phyloP scores from a whole-genome alignment of 192 early-diverging fungal genomes.

The Backusella sp. region DNA sequence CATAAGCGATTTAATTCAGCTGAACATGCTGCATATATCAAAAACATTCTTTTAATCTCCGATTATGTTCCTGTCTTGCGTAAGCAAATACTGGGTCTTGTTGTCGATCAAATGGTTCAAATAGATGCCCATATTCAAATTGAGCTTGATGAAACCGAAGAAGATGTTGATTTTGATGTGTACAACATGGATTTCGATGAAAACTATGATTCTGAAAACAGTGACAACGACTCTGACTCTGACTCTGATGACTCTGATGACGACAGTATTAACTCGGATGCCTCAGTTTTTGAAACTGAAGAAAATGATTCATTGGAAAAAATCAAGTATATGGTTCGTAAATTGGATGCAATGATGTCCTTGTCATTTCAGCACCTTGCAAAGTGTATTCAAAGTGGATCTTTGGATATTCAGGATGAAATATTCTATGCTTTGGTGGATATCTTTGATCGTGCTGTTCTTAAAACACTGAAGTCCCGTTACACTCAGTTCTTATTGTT shows the following conservation, averaged over 20 bases:
- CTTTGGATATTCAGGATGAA: slow-evolving; percentile 39
- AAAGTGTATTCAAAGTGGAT: slow-evolving; percentile 8
- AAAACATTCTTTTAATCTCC: slow-evolving; percentile 70
- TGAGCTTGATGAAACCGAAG: slow-evolving; percentile 82
- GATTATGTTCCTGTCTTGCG: slow-evolving; percentile 77
- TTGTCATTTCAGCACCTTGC: slow-evolving; percentile 63
- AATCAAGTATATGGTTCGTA: slow-evolving; percentile 58
- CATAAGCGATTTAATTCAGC: slow-evolving; percentile 62
- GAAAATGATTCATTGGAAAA: slow-evolving; percentile 21
- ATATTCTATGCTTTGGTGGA: slow-evolving; percentile 69
- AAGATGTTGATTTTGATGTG: slow-evolving; percentile 47
- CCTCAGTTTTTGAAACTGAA: slow-evolving; percentile 18
- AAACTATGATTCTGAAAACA: slow-evolving; percentile 37
- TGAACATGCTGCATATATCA: slow-evolving; percentile 66
- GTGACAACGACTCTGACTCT: slow-evolving; percentile 30
- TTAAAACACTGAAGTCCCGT: slow-evolving; percentile 86
- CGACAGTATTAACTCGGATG: slow-evolving; percentile 28
- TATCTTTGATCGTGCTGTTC: slow-evolving; percentile 75
- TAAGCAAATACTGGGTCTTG: slow-evolving; percentile 65
- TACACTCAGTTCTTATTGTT: slow-evolving; percentile 93
- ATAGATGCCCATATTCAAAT: slow-evolving; percentile 94
- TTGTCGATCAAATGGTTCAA: slow-evolving; percentile 81
- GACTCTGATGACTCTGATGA: slow-evolving; percentile 44
- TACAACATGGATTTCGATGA: slow-evolving; percentile 37
- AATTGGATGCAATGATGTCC: slow-evolving; percentile 72